Conservation (phyloP, 2,329 filamentous ascomycete species). For the Paecilomyces niveus region DNA sequence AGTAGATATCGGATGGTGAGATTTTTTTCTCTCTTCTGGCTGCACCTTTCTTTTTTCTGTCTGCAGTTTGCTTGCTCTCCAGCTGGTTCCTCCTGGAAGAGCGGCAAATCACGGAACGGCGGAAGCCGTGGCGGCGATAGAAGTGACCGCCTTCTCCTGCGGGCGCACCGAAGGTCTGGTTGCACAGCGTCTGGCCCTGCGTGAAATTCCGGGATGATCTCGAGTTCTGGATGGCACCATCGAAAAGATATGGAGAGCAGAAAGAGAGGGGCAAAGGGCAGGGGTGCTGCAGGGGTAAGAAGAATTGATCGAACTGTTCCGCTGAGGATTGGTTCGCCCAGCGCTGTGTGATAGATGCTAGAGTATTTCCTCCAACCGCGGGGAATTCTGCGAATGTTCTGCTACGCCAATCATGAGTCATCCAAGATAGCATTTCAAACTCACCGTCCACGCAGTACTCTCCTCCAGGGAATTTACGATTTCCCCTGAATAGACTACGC, state of each 20-base stretch:
- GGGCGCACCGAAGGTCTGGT: neutral
- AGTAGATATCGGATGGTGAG: neutral
- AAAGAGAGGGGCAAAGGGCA: neutral
- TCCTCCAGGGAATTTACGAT: too few species aligned
- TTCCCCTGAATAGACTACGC: neutral
- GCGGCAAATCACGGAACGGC: neutral
- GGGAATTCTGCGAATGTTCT: neutral
- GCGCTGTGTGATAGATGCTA: neutral
- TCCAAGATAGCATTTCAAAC: too few species aligned
- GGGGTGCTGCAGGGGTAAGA: neutral
- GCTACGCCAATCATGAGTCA: neutral
- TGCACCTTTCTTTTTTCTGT: too few species aligned
- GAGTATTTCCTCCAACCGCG: neutral
- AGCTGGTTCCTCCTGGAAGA: neutral
- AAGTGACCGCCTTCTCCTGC: neutral
- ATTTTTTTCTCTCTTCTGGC: neutral
- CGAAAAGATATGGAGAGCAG: neutral
- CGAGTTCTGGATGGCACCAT: neutral
- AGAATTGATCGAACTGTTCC: neutral
- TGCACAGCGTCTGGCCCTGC: neutral
- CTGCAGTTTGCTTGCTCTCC: neutral
- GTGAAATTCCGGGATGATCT: neutral
- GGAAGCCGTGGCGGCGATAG: neutral
- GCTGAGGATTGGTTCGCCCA: neutral
- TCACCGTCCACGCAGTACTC: neutral